phyloP scores from a whole-genome alignment of 805 yeast species.

The Nakazawaea laoshanensis region DNA sequence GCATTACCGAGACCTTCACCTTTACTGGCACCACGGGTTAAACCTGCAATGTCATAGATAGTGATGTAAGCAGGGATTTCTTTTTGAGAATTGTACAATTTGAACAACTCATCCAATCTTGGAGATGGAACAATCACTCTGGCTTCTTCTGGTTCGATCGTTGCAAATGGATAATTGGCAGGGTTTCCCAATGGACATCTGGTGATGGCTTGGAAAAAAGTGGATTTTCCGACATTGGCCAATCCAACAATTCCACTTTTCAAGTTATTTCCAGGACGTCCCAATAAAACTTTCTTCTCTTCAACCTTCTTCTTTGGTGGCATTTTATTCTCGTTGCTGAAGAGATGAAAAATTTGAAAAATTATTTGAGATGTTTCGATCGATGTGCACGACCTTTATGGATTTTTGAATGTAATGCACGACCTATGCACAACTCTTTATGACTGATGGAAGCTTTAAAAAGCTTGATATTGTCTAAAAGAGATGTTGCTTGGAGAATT shows the following conservation, averaged over 20 bases:
- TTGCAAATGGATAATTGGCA: conserved; percentile 67
- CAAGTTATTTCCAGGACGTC: conserved; percentile 33
- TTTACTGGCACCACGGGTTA: conserved; percentile 51
- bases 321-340: no score
- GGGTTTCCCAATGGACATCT: conserved; percentile 57
- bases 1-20: conserved; percentile 75
- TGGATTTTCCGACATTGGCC: conserved; percentile 60
- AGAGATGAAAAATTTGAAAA: no score
- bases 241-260: conserved; percentile 50
- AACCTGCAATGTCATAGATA: conserved; percentile 63
- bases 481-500: conserved; percentile 10
- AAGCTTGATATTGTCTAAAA: neutral
- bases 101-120: conserved; percentile 37
- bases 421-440: no score
- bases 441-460: no score
- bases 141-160: conserved; percentile 68
- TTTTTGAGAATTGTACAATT: conserved; percentile 39
- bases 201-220: conserved; percentile 55
- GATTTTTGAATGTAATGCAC: no score
- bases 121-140: conserved; percentile 42
- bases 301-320: conserved; percentile 32
- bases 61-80: conserved; percentile 48
- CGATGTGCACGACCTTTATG: no score
- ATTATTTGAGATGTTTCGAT: no score
- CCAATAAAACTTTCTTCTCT: conserved; percentile 27